These are phyloP conservation scores for Hydnomerulius pinastri DNA, from an alignment of 768 basidiomycete species.

Conservation along the genomic window DNA sequence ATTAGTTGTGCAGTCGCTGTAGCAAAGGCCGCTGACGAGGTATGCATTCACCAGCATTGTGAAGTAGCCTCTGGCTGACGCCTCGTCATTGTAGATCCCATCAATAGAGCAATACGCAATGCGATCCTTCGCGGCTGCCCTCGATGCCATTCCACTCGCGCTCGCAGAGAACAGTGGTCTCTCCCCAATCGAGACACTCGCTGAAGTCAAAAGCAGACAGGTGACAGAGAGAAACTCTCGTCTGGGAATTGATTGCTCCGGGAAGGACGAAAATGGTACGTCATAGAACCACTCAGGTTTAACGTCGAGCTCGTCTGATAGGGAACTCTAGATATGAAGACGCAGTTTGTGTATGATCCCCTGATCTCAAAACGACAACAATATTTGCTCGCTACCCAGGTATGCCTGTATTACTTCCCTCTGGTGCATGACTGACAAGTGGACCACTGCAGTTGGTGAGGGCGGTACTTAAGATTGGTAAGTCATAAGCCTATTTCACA, in stretches of 20 bases:
- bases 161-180: constrained; percentile 98
- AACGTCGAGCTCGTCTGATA: not conserved
- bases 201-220: constrained; percentile 92
- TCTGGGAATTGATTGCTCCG: constrained; percentile 92
- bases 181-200: constrained; percentile 95
- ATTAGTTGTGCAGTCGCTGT: constrained; percentile 95
- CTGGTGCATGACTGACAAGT: constrained; percentile 3
- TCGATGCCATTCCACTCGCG: constrained; percentile 94
- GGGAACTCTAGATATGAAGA: constrained; percentile 81
- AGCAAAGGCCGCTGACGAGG: constrained; percentile 91
- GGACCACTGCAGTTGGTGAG: constrained; percentile 61
- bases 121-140: constrained; percentile 96
- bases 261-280: constrained; percentile 83
- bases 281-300: constrained; percentile 4
- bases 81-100: constrained; percentile 61
- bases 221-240: constrained; percentile 80
- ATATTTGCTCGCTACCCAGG: constrained; percentile 95
- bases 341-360: constrained; percentile 96
- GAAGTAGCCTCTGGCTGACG: not conserved
- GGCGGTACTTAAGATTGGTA: constrained; percentile 87
- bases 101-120: constrained; percentile 99
- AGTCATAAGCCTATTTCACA: constrained; percentile 22
- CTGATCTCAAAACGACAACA: constrained; percentile 97
- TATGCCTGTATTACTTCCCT: constrained; percentile 30
- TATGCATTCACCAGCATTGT: constrained; percentile 30